Conservation (phyloP, 805 yeast genomes). For the Saccharomyces eubayanus region DNA sequence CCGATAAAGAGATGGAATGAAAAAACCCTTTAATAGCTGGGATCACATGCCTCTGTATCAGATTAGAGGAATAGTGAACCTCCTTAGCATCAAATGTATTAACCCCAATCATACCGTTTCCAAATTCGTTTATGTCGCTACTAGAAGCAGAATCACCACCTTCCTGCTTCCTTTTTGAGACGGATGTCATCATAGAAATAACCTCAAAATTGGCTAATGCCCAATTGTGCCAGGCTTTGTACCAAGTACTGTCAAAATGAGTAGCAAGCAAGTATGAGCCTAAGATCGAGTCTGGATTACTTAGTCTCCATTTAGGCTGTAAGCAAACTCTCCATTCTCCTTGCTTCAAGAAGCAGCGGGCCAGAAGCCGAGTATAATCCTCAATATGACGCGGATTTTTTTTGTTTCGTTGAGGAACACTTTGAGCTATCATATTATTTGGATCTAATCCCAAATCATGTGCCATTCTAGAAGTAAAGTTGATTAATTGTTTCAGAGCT, state of each 20-base stretch:
- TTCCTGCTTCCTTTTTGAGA: conserved; percentile 15
- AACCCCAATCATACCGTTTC: conserved; percentile 24
- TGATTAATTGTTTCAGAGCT: conserved; percentile 77
- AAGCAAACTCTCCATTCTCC: conserved; percentile 96
- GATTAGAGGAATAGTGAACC: conserved; percentile 37
- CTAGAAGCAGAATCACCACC: conserved; percentile 6
- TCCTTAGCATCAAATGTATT: conserved; percentile 26
- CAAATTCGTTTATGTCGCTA: conserved; percentile 10
- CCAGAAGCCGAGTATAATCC: conserved; percentile 74
- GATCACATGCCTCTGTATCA: conserved; percentile 78
- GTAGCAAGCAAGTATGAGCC: conserved; percentile 92
- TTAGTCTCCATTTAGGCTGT: conserved; percentile 70
- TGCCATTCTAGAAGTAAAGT: conserved; percentile 85
- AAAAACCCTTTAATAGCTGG: conserved; percentile 96
- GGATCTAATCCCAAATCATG: conserved; percentile 81
- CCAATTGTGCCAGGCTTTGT: conserved; percentile 99
- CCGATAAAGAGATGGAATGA: conserved; percentile 84
- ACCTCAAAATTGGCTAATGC: conserved; percentile 97
- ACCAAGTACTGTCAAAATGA: conserved; percentile 88
- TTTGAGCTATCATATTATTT: conserved; percentile 79
- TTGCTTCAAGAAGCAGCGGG: conserved; percentile 91
- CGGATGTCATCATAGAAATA: conserved; percentile 49
- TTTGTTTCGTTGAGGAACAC: conserved; percentile 54
- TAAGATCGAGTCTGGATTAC: conserved; percentile 70
- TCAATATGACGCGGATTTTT: conserved; percentile 55